Evolutionary conservation across 306 rosid species (phyloP), one percentile per base, ranked within the genome.

Genomic region (Lathyrus tuberosus): DNA sequence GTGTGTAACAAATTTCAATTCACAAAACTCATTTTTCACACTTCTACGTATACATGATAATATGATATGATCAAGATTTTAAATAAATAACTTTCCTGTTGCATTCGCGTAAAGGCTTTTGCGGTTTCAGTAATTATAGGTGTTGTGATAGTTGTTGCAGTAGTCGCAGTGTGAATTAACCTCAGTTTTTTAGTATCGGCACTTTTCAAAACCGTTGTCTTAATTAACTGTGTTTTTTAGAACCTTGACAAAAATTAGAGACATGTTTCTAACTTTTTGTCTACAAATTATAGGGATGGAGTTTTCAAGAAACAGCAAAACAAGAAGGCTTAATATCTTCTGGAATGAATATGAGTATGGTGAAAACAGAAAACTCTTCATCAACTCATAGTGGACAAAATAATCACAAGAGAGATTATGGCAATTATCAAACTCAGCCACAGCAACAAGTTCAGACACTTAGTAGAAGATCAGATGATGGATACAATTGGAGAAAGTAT

Each of bases 401-500:
- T 14, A 83, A 64, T 58, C 66, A 46, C 63, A 80, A 37, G 10
- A 63, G 20, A n/a, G 82, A 85, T 13, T 71, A 80, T 22, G 61
- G 65, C 28, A 84, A 77, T 26, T 80, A 77, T 67, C 66, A 79
- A 22, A 16, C 26, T 17, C 78, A 57, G 6, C 73, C 3, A 88
- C 79, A 11, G 8, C 61, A 10, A 54, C 89, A 77, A 41, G 41
- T 76, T 64, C 97, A 89, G 65, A 72, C 71, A 33, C 54, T 84
- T 16, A 95, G 78, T 76, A 84, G 78, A 75, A 86, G 84, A 18
- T 95, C 99, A 43, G 97, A 89, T 59, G 99, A 94, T 76, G 99
- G 99, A 1, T 91, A 84, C 80, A 94, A 91, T 66, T 94, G 99
- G 99, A 88, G 99, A 63, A 94, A 94, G 76, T 94, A 94, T 82